These are phyloP conservation scores for Harringtonia aguacate DNA, from an alignment of 2,329 filamentous ascomycete genomes.

Conservation along the genomic window DNA sequence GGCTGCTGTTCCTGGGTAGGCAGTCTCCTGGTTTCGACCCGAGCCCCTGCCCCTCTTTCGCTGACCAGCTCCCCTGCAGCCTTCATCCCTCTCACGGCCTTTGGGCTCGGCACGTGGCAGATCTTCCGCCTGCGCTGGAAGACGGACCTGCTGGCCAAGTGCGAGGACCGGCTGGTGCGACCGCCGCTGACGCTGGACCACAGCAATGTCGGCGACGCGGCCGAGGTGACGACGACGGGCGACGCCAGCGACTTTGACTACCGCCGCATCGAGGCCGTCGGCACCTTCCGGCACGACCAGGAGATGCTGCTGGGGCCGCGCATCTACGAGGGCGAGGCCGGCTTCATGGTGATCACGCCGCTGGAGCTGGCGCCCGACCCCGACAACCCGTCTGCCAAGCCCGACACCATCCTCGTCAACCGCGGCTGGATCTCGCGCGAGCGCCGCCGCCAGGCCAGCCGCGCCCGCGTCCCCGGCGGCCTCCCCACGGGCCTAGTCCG, in stretches of 20 bases:
- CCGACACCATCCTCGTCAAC: constrained; percentile 63
- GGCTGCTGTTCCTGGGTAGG: constrained; percentile 65
- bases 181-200: constrained; percentile 71
- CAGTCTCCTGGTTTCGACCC: background rate
- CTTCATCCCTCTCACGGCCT: constrained; percentile 83
- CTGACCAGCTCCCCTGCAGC: constrained; percentile 32
- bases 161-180: constrained; percentile 83
- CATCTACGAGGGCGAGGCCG: constrained; percentile 79
- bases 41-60: background rate
- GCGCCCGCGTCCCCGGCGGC: constrained; percentile 51
- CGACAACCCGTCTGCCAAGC: constrained; percentile 16
- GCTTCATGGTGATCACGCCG: constrained; percentile 85
- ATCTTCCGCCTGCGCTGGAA: constrained; percentile 91
- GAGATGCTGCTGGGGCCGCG: constrained; percentile 96
- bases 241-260: constrained; percentile 67
- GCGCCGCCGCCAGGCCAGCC: constrained; percentile 50
- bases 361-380: constrained; percentile 42
- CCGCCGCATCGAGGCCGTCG: constrained; percentile 66
- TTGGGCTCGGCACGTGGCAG: constrained; percentile 88
- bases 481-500: constrained; percentile 61
- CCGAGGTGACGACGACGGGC: background rate
- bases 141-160: constrained; percentile 78
- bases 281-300: constrained; percentile 70
- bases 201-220: constrained; percentile 54
- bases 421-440: constrained; percentile 85